Conservation (phyloP, 139 green algal species). For the Limnomonas spitsbergensis region DNA sequence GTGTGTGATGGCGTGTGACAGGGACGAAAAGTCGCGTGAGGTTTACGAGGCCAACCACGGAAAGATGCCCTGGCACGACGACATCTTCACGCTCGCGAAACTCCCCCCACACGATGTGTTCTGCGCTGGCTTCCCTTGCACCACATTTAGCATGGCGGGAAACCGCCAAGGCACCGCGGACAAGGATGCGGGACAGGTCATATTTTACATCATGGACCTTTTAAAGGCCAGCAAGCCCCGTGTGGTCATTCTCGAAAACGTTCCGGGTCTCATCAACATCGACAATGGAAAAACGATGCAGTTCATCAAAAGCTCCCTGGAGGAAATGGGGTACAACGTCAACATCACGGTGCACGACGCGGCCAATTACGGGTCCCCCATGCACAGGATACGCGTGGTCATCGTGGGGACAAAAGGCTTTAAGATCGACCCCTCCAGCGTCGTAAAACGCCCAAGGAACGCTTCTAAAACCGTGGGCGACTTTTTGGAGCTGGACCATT, state of each 20-base stretch:
- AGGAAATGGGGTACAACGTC: conserved; percentile 1
- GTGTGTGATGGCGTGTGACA: conserved; percentile 10
- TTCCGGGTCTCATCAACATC: background rate
- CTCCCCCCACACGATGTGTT: conserved; percentile 6
- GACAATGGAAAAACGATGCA: background rate
- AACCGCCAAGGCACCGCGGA: background rate
- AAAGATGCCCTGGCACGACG: background rate
- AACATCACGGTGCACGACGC: background rate
- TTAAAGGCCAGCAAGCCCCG: conserved; percentile 3
- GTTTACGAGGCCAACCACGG: conserved; percentile 3
- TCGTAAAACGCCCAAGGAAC: background rate
- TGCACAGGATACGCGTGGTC: background rate
- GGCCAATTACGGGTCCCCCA: background rate
- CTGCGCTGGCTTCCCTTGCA: conserved; percentile 11
- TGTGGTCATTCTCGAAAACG: conserved; percentile 12
- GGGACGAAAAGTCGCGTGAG: background rate
- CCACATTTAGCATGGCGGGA: background rate
- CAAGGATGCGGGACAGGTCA: background rate
- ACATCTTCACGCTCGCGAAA: background rate
- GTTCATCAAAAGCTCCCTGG: background rate
- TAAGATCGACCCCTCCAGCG: background rate
- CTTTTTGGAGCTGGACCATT: background rate
- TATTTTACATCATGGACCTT: conserved; percentile 6
- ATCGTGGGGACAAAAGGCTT: background rate
- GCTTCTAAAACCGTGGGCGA: background rate